Percentiles rank a stretch among this genome's conserved stretches.
Evolutionary conservation across 2,329 filamentous ascomycete species (phyloP).

Genomic region (Aspergillus brasiliensis): DNA sequence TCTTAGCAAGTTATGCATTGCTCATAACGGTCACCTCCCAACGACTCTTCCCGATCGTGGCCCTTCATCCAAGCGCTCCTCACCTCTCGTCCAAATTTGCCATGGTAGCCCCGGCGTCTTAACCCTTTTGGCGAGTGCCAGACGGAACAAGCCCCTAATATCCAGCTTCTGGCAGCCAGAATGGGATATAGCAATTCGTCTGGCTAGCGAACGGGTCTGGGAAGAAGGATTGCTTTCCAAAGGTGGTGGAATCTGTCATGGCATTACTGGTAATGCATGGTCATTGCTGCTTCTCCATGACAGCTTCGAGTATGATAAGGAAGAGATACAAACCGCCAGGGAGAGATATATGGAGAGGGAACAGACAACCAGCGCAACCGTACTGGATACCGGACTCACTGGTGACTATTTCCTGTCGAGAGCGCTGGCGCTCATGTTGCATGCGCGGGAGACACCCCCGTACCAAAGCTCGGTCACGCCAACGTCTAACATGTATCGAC

Average conservation of each 20-base stretch:
- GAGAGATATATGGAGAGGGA: slow-evolving; percentile 24
- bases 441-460: slow-evolving; percentile 41
- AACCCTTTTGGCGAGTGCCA: slow-evolving; percentile 36
- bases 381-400: slow-evolving; percentile 23
- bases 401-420: slow-evolving; percentile 43
- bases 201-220: slow-evolving; percentile 42
- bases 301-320: slow-evolving; percentile 35
- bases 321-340: slow-evolving; percentile 25
- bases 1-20: slow-evolving; percentile 39
- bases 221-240: slow-evolving; percentile 46
- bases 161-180: slow-evolving; percentile 37
- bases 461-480: slow-evolving; percentile 27
- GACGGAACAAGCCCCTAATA: slow-evolving; percentile 31
- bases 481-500: slow-evolving; percentile 35
- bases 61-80: slow-evolving; percentile 18
- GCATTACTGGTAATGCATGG: slow-evolving; percentile 46
- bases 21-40: slow-evolving; percentile 41
- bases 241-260: slow-evolving; percentile 46
- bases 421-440: slow-evolving; percentile 40
- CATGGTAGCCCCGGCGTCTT: slow-evolving; percentile 45
- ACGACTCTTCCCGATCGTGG: slow-evolving; percentile 36
- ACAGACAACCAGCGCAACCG: not conserved
- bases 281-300: slow-evolving; percentile 41
- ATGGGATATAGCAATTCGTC: slow-evolving; percentile 40
- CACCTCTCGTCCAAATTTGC: slow-evolving; percentile 44